Evolutionary conservation across 306 rosid genomes (phyloP).

Genomic region (Coriaria nepalensis): DNA sequence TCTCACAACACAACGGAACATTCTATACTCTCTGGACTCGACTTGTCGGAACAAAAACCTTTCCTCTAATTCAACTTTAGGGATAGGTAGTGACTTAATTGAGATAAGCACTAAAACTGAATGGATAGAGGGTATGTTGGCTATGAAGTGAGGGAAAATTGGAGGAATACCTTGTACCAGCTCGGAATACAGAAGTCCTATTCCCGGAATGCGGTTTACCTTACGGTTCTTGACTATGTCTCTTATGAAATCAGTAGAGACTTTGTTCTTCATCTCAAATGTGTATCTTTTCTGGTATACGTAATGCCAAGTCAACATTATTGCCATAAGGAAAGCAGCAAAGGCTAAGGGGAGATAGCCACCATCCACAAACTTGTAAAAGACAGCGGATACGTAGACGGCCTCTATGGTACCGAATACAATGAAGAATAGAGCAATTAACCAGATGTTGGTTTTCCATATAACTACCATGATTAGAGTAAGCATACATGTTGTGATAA

Average conservation of each 20-base stretch:
- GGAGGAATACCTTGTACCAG: constrained; percentile 86
- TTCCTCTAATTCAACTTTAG: constrained; percentile 39
- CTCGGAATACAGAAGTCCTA: constrained; percentile 57
- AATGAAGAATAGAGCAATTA: constrained; percentile 30
- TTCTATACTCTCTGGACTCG: constrained; percentile 38
- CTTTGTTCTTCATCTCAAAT: constrained; percentile 53
- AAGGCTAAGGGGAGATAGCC: constrained; percentile 55
- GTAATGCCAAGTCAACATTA: constrained; percentile 72
- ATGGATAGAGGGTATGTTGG: constrained; percentile 52
- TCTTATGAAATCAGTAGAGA: constrained; percentile 38
- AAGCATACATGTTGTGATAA: constrained; percentile 42
- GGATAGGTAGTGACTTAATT: constrained; percentile 52
- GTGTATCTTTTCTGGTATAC: constrained; percentile 55
- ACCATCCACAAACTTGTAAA: constrained; percentile 54
- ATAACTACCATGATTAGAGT: constrained; percentile 54
- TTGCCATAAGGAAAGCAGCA: constrained; percentile 25
- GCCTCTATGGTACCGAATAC: constrained; percentile 31
- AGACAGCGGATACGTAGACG: constrained; percentile 35
- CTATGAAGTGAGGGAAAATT: constrained; percentile 49
- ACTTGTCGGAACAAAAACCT: constrained; percentile 62
- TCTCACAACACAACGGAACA: constrained; percentile 72
- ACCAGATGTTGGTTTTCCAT: constrained; percentile 62
- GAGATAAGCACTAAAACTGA: constrained; percentile 59
- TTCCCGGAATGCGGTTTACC: constrained; percentile 51
- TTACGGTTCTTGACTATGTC: constrained; percentile 22